phyloP scores from a whole-genome alignment of 2,329 filamentous ascomycete genomes.

The Polychaeton citri region DNA sequence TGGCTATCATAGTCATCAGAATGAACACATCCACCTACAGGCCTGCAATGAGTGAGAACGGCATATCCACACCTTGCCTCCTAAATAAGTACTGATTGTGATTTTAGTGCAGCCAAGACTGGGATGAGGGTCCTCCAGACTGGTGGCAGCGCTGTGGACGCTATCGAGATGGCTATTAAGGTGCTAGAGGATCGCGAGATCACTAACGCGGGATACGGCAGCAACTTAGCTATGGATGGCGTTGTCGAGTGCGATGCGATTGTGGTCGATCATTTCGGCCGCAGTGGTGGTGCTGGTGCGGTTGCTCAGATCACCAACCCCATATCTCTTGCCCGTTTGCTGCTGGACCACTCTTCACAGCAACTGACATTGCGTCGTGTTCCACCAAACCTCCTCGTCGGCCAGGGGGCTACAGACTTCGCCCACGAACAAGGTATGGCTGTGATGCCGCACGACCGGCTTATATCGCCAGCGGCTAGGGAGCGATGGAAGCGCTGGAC shows the following conservation, averaged over 20 bases:
- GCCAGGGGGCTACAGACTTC: constrained; percentile 74
- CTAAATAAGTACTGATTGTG: constrained; percentile 8
- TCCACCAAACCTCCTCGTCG: constrained; percentile 82
- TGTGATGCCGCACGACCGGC: constrained; percentile 56
- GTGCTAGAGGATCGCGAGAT: constrained; percentile 87
- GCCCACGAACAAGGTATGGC: constrained; percentile 65
- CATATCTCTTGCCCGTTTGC: constrained; percentile 68
- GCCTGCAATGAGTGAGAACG: constrained; percentile 76
- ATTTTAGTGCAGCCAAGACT: constrained; percentile 59
- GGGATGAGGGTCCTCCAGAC: constrained; percentile 70
- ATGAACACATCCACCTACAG: constrained; percentile 70
- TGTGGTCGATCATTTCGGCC: constrained; percentile 77
- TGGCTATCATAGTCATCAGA: constrained; percentile 79
- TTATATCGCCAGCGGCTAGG: constrained; percentile 67
- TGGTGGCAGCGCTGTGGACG: constrained; percentile 72
- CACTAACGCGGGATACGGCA: constrained; percentile 92
- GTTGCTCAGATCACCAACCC: constrained; percentile 86
- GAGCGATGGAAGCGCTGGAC: constrained; percentile 72
- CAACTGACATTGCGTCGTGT: constrained; percentile 76
- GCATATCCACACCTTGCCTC: not conserved
- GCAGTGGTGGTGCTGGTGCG: constrained; percentile 86
- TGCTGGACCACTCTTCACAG: constrained; percentile 64
- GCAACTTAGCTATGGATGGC: constrained; percentile 83
- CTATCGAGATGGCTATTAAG: constrained; percentile 77
- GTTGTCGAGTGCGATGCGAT: constrained; percentile 90